Percentiles rank a stretch among this genome's conserved stretches.
Evolutionary conservation across 768 basidiomycete genomes (phyloP).

Genomic region (Amanita polypyramis): DNA sequence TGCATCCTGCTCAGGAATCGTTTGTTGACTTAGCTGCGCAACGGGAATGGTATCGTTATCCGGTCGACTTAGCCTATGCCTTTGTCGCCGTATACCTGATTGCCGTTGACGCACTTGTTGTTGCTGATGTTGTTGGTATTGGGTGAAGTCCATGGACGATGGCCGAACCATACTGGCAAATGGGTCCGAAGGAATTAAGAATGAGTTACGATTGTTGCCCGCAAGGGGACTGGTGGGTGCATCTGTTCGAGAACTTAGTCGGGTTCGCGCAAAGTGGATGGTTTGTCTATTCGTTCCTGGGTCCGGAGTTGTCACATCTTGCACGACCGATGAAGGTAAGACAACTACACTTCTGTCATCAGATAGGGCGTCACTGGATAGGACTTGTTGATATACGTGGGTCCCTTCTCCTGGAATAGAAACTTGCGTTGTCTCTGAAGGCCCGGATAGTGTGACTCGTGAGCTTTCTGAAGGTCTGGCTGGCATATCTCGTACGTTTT

Average conservation of each 20-base stretch:
- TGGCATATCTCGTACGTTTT: too few species aligned
- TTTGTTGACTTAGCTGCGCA: background rate
- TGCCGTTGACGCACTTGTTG: background rate
- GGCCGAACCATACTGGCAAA: background rate
- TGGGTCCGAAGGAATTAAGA: background rate
- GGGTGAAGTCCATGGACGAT: background rate
- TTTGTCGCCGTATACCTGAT: background rate
- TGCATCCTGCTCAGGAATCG: conserved; percentile 2
- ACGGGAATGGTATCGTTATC: background rate
- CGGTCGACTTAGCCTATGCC: background rate
- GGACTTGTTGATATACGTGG: background rate
- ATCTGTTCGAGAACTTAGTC: background rate
- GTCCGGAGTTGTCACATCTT: background rate
- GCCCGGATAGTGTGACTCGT: background rate
- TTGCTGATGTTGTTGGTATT: background rate
- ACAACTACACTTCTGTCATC: background rate
- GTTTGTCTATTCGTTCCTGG: background rate
- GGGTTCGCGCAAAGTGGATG: background rate
- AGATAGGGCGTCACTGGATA: background rate
- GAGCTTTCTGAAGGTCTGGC: background rate
- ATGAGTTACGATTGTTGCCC: background rate
- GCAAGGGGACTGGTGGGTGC: background rate
- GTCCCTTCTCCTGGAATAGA: background rate
- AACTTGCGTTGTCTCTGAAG: background rate
- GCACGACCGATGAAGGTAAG: background rate